Conservation (phyloP, 257 asterid species). For the Scutellaria baicalensis region DNA sequence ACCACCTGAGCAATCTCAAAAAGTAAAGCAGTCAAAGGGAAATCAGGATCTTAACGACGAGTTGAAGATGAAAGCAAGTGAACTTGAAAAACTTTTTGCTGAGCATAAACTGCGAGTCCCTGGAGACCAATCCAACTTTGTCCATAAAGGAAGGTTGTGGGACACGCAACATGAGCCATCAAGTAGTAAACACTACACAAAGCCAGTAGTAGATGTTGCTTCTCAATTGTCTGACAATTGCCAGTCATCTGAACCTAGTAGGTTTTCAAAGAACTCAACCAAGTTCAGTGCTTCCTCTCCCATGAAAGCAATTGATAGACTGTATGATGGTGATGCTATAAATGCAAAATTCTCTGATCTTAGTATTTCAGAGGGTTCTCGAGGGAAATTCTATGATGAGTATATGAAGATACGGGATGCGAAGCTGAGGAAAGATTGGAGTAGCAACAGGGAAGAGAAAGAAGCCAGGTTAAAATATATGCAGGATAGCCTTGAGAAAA, state of each 20-base stretch:
- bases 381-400: conserved; percentile 64
- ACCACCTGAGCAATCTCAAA: conserved; percentile 51
- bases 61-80: conserved; percentile 79
- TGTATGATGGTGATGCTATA: conserved; percentile 34
- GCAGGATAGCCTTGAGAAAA: conserved; percentile 86
- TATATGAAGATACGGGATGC: conserved; percentile 87
- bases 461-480: conserved; percentile 78
- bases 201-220: conserved; percentile 29
- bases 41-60: conserved; percentile 84
- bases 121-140: conserved; percentile 52
- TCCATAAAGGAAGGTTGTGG: not conserved
- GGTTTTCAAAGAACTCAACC: conserved; percentile 35
- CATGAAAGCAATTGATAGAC: conserved; percentile 28
- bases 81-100: conserved; percentile 89
- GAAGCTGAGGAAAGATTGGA: conserved; percentile 86
- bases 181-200: conserved; percentile 25
- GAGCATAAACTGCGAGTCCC: conserved; percentile 65
- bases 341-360: conserved; percentile 46
- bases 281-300: conserved; percentile 24
- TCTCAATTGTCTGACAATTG: conserved; percentile 25
- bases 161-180: conserved; percentile 36
- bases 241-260: conserved; percentile 31
- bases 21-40: conserved; percentile 61
- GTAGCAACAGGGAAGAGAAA: conserved; percentile 67
- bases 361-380: conserved; percentile 56